Evolutionary conservation across 2,329 filamentous ascomycete genomes (phyloP).

Genomic region (Colletotrichum simmondsii): DNA sequence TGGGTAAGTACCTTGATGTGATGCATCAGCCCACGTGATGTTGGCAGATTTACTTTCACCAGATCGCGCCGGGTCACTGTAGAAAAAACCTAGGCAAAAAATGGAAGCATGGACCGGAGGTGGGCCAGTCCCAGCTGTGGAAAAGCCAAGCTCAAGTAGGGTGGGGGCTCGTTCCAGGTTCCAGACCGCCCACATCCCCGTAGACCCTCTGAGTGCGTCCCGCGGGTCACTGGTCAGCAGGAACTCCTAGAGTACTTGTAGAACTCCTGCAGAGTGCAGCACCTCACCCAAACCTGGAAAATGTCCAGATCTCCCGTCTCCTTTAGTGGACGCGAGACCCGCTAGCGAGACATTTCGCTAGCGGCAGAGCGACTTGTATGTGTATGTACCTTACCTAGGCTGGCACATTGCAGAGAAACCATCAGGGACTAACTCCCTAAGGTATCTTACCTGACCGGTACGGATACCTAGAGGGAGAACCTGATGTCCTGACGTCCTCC

Average conservation of each 20-base stretch:
- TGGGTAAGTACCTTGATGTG: not conserved
- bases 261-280: not conserved
- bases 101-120: slow-evolving; percentile 3
- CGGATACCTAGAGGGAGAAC: too few relatives aligned
- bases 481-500: too few relatives aligned
- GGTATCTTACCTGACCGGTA: too few relatives aligned
- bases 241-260: not conserved
- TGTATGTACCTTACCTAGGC: too few relatives aligned
- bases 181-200: slow-evolving; percentile 31
- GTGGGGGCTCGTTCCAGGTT: slow-evolving; percentile 19
- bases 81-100: not conserved
- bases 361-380: not conserved
- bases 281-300: not conserved
- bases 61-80: not conserved
- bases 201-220: not conserved
- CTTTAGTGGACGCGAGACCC: slow-evolving; percentile 18
- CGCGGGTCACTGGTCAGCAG: not conserved
- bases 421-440: not conserved
- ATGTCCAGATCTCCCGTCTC: not conserved
- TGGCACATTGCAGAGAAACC: slow-evolving; percentile 4
- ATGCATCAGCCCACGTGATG: not conserved
- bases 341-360: slow-evolving; percentile 24
- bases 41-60: not conserved
- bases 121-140: not conserved
- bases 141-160: not conserved